Evolutionary conservation across 129 eudicot species (phyloP).

Genomic region (Lactuca saligna): DNA sequence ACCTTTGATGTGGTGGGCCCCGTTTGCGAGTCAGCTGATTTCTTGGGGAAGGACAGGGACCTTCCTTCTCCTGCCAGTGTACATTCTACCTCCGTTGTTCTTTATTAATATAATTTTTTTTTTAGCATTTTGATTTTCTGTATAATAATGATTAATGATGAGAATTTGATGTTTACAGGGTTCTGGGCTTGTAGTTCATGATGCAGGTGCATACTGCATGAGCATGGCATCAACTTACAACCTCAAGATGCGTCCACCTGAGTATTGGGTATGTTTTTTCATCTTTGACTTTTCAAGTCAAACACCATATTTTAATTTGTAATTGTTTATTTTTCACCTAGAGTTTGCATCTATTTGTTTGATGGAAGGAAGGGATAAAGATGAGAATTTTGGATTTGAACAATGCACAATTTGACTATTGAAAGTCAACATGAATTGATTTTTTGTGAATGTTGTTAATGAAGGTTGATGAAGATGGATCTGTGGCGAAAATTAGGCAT

Average conservation of each 20-base stretch:
- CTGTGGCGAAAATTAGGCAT: slow-evolving; percentile 75
- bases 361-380: too few species aligned
- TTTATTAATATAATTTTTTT: background rate
- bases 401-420: too few species aligned
- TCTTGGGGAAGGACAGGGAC: slow-evolving; percentile 80
- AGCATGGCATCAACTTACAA: slow-evolving; percentile 97
- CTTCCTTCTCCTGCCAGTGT: slow-evolving; percentile 79
- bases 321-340: too few species aligned
- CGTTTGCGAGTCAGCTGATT: slow-evolving; percentile 70
- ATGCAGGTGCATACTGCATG: slow-evolving; percentile 99
- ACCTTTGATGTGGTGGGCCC: slow-evolving; percentile 79
- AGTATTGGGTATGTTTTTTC: slow-evolving; percentile 72
- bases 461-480: slow-evolving; percentile 88
- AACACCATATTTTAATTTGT: background rate
- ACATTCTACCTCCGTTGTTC: slow-evolving; percentile 19
- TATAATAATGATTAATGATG: background rate
- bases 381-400: too few species aligned
- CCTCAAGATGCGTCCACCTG: slow-evolving; percentile 98
- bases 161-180: slow-evolving; percentile 46
- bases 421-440: too few species aligned
- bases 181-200: slow-evolving; percentile 89
- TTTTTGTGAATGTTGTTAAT: slow-evolving; percentile 1
- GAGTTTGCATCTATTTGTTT: too few species aligned
- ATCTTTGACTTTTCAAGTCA: slow-evolving; percentile 14
- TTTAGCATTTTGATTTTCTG: too few species aligned